Conservation (phyloP, 2,329 filamentous ascomycete species). For the Sphaerostilbella broomeana region DNA sequence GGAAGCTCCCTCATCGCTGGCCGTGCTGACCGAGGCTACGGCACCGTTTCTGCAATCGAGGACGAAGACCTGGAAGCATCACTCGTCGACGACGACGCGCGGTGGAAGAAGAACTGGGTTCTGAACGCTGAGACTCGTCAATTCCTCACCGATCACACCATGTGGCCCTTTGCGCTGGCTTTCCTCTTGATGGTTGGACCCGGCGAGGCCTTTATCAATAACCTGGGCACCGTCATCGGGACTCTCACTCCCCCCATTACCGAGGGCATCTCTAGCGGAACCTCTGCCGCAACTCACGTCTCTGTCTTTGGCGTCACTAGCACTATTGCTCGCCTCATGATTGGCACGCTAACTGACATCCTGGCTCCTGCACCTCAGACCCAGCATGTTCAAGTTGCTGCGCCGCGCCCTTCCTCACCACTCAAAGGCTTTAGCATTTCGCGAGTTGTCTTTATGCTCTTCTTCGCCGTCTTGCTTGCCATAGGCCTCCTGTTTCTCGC, state of each 20-base stretch:
- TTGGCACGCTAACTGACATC: conserved; percentile 81
- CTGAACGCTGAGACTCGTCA: conserved; percentile 83
- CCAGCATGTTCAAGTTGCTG: conserved; percentile 45
- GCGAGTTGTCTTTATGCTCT: conserved; percentile 71
- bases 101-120: conserved; percentile 78
- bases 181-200: conserved; percentile 93
- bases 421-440: conserved; percentile 55
- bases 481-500: conserved; percentile 72
- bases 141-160: conserved; percentile 82
- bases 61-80: conserved; percentile 42
- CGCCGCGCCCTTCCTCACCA: conserved; percentile 20
- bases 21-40: conserved; percentile 50
- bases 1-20: conserved; percentile 65
- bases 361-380: conserved; percentile 64
- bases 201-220: conserved; percentile 97
- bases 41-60: conserved; percentile 45
- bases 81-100: conserved; percentile 39
- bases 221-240: conserved; percentile 86
- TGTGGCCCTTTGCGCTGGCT: conserved; percentile 89
- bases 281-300: conserved; percentile 78
- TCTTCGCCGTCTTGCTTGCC: conserved; percentile 67
- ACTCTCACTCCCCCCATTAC: conserved; percentile 63
- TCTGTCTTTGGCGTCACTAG: conserved; percentile 87
- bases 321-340: conserved; percentile 82
- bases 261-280: conserved; percentile 35